Percentiles rank a stretch among this genome's conserved stretches.
These are phyloP conservation scores for Tolypocladium pustulatum DNA, from an alignment of 2,329 filamentous ascomycete species.

Conservation along the genomic window DNA sequence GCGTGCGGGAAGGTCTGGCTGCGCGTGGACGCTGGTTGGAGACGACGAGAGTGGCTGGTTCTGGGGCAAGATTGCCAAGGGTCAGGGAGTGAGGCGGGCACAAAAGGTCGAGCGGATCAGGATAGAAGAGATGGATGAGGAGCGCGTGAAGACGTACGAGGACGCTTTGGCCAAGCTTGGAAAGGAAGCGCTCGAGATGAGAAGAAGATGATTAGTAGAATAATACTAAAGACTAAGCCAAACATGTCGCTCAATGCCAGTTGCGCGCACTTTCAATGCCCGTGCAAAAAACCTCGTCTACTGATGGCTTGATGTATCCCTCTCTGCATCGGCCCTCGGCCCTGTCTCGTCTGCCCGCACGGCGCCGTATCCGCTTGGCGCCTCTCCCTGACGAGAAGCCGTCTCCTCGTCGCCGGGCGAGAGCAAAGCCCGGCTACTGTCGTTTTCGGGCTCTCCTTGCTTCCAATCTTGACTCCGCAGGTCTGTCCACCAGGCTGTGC, in stretches of 20 bases:
- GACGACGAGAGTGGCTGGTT: slow-evolving; percentile 86
- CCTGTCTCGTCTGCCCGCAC: neutral
- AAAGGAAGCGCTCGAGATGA: slow-evolving; percentile 39
- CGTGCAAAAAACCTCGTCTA: neutral
- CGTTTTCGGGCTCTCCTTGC: slow-evolving; percentile 4
- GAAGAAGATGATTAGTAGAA: slow-evolving; percentile 10
- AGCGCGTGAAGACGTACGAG: slow-evolving; percentile 37
- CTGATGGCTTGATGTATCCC: neutral
- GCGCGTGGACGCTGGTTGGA: slow-evolving; percentile 78
- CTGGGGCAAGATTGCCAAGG: slow-evolving; percentile 66
- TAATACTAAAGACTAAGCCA: neutral
- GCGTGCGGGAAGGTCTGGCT: slow-evolving; percentile 62
- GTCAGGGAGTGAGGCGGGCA: slow-evolving; percentile 35
- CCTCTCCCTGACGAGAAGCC: slow-evolving; percentile 4
- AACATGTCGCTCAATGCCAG: neutral
- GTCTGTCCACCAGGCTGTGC: slow-evolving; percentile 18
- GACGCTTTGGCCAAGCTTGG: slow-evolving; percentile 51
- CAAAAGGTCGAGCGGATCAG: slow-evolving; percentile 36
- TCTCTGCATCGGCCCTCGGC: neutral
- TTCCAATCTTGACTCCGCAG: slow-evolving; percentile 11
- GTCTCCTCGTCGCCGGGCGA: slow-evolving; percentile 18
- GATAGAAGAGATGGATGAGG: slow-evolving; percentile 36
- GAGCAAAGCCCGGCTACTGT: slow-evolving; percentile 14
- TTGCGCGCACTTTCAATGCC: neutral
- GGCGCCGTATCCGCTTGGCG: slow-evolving; percentile 1